Conservation (phyloP, 495 filamentous ascomycete species). For the Tuber umbilicatum region DNA sequence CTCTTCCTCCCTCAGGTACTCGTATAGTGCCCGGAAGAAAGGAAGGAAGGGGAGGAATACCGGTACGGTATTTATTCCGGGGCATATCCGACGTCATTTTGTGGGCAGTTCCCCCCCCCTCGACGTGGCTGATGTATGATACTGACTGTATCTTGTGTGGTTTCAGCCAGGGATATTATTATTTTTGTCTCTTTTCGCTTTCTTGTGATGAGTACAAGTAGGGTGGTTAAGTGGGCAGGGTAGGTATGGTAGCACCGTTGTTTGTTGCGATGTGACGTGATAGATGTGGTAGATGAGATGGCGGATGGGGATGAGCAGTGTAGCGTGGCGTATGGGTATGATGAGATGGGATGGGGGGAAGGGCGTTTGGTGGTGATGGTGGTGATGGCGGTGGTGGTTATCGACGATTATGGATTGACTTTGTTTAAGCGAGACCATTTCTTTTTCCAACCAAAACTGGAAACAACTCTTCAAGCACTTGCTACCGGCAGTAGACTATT, state of each 20-base stretch:
- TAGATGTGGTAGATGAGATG: not conserved
- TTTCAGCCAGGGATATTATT: not conserved
- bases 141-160: not conserved
- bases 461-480: not conserved
- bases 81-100: not conserved
- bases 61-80: not conserved
- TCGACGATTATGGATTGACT: not conserved
- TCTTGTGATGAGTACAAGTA: not conserved
- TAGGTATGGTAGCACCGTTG: not conserved
- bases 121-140: not conserved
- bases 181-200: not conserved
- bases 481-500: not conserved
- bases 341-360: not conserved
- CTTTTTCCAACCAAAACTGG: not conserved
- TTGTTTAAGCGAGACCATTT: not conserved
- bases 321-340: not conserved
- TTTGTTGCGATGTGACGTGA: not conserved
- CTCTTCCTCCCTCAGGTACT: not conserved
- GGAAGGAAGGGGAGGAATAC: not conserved
- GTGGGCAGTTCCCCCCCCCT: not conserved
- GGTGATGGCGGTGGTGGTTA: not conserved
- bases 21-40: too few species aligned
- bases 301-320: not conserved
- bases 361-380: not conserved
- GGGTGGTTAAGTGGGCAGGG: too few species aligned